These are phyloP conservation scores for Rhizopus microsporus DNA, from an alignment of 371 early-diverging fungal species.

Conservation along the genomic window DNA sequence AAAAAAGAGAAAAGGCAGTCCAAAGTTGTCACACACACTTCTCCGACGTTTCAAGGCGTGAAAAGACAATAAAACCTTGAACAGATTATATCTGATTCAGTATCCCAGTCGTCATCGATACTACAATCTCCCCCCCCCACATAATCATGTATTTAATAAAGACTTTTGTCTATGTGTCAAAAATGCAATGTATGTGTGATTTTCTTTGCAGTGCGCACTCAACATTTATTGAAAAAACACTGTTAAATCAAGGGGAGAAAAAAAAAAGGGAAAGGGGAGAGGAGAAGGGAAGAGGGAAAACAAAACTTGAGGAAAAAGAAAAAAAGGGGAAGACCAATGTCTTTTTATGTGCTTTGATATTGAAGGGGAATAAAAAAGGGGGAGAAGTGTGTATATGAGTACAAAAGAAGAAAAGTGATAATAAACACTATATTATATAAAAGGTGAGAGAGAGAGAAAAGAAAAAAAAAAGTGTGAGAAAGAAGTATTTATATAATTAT, in stretches of 20 bases:
- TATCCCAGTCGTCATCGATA: too few species aligned
- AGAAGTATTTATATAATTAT: slow-evolving; percentile 7
- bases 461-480: not conserved
- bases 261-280: not conserved
- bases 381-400: slow-evolving; percentile 13
- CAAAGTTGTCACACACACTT: not conserved
- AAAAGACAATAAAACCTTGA: too few species aligned
- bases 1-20: slow-evolving; percentile 5
- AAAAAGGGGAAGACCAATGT: not conserved
- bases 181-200: too few species aligned
- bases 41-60: too few species aligned
- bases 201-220: too few species aligned
- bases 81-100: not conserved
- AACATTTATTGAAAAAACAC: too few species aligned
- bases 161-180: too few species aligned
- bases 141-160: too few species aligned
- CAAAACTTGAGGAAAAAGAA: not conserved
- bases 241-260: not conserved
- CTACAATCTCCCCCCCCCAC: too few species aligned
- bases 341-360: not conserved
- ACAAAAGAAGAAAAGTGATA: slow-evolving; percentile 5
- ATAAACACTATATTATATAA: slow-evolving; percentile 9
- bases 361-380: not conserved
- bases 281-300: slow-evolving; percentile 1
- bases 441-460: not conserved